These are phyloP conservation scores for Saccharomycopsis sp. DNA, from an alignment of 805 yeast species.

Conservation along the genomic window DNA sequence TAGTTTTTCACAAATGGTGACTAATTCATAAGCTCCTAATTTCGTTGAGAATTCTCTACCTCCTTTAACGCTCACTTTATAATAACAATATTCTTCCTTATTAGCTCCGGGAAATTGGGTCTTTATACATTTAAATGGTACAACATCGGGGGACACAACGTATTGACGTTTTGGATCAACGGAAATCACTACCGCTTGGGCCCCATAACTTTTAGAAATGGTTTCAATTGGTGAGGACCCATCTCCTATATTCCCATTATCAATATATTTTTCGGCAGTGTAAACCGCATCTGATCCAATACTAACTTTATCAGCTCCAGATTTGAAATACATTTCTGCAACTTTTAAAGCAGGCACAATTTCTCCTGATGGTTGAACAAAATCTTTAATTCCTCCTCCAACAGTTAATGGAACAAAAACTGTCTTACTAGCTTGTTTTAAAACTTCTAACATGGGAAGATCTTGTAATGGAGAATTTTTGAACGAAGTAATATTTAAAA, in stretches of 20 bases:
- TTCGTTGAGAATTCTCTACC: slow-evolving; percentile 82
- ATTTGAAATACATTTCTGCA: slow-evolving; percentile 82
- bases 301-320: slow-evolving; percentile 97
- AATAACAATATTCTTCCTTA: slow-evolving; percentile 85
- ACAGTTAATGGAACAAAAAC: slow-evolving; percentile 96
- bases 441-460: slow-evolving; percentile 90
- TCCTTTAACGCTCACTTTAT: slow-evolving; percentile 92
- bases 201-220: slow-evolving; percentile 85
- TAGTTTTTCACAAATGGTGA: slow-evolving; percentile 76
- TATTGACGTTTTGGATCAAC: slow-evolving; percentile 94
- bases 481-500: slow-evolving; percentile 90
- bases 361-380: slow-evolving; percentile 77
- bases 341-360: slow-evolving; percentile 77
- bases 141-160: slow-evolving; percentile 30
- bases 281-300: slow-evolving; percentile 96
- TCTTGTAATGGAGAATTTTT: slow-evolving; percentile 88
- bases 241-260: slow-evolving; percentile 40
- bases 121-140: slow-evolving; percentile 53
- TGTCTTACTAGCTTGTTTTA: slow-evolving; percentile 72
- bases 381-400: slow-evolving; percentile 96
- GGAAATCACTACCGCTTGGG: slow-evolving; percentile 94
- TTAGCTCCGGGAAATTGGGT: slow-evolving; percentile 70
- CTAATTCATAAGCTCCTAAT: slow-evolving; percentile 84
- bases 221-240: slow-evolving; percentile 90
- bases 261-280: slow-evolving; percentile 79